Base-by-base conservation (phyloP, 2,329 filamentous ascomycete genomes). In the Metarhizium brunneum region DNA sequence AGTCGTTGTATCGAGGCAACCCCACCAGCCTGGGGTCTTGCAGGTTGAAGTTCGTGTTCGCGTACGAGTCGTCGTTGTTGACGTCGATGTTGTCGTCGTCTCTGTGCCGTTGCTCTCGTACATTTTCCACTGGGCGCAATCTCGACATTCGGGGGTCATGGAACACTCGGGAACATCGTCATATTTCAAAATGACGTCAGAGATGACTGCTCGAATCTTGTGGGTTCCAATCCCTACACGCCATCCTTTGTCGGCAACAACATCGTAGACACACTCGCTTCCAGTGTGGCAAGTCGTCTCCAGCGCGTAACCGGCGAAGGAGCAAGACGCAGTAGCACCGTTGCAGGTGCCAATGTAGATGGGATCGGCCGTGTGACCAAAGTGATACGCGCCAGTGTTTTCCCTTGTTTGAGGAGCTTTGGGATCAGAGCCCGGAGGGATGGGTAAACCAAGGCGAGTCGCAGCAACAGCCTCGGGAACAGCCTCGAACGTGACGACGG, bases 281-380 rank as follows among this genome's bases (percentile, higher is more conserved):
- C 94, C 94, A 0, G 90, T 88, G 64, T 97, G 94, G 63, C 94
- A 99, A n/a, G 86, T 80, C 13, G 90, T 88, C 71, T 99, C 91
- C 77, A 99, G 81, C 1, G 94, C 92, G 68, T 97, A 99, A 0
- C 94, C 94, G 2, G 85, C 92, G 65, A 95, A 85, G 0, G 92
- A 94, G 70, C 94, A 97, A 11, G 87, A 85, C 2, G 92, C 92
- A 2, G 89, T 91, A 2, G 89, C 90, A 36, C 88, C 89, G 65
- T 96, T 96, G 72, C 94, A 97, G 0, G 86, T 89, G 36, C 94
- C 94, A 74, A 96, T 92, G 65, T 87, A 99, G 38, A 99, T 85
- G 0, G 94, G 94, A 69, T 99, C 94, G 0, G 94, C 94, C 0
- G 91, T 97, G 65, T 97, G 92, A 4, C 94, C 94, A 68, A 96